Base-by-base conservation (phyloP, 1,139 yeast genomes). In the Geotrichum australiense region DNA sequence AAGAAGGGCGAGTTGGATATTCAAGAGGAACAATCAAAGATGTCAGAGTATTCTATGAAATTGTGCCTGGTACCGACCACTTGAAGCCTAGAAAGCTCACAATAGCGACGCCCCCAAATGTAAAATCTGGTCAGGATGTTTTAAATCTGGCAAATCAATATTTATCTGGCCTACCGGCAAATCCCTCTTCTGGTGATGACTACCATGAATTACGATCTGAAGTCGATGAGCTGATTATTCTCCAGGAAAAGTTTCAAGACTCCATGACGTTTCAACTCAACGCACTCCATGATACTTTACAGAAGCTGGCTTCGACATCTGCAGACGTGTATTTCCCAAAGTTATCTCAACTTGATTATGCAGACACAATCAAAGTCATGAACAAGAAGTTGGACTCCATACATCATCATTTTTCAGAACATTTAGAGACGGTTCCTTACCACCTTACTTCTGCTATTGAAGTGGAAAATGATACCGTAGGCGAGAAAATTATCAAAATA, bases 21-120 rank as follows among this genome's bases (percentile, higher is more conserved):
- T 31, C 35, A 18, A 15, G 11, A 6, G 35, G 35, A 5, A 31
- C 35, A 7, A 8, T 31, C 5, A 31, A 11, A 31, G 35, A 31
- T 31, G 35, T 31, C 6, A 31, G 21, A 20, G 35, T 31, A 18
- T 10, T 31, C 8, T 6, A 31, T 6, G 35, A 31, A 8, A 31
- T 31, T 10, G 35, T 31, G 7, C 35, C 35, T 31, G 35, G 18
- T 5, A 4, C 12, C 11, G 35, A 31, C 11, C 23, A 31, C 12
- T 31, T 19, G 29, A 26, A n/a, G 29, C n/a, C n/a, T n/a, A n/a
- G 12, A 26, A 26, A 26, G n/a, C 29, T 11, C n/a, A 6, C 29
- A 26, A 11, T 11, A 26, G 7, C 5, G 12, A 7, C 5, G 12
- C 12, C 29, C n/a, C 15, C 25, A 22, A 10, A 22, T 7, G 25